Percentiles rank a stretch among this genome's conserved stretches.
phyloP scores from a whole-genome alignment of 176 grass and related monocot species.

The Eremochloa ophiuroides region DNA sequence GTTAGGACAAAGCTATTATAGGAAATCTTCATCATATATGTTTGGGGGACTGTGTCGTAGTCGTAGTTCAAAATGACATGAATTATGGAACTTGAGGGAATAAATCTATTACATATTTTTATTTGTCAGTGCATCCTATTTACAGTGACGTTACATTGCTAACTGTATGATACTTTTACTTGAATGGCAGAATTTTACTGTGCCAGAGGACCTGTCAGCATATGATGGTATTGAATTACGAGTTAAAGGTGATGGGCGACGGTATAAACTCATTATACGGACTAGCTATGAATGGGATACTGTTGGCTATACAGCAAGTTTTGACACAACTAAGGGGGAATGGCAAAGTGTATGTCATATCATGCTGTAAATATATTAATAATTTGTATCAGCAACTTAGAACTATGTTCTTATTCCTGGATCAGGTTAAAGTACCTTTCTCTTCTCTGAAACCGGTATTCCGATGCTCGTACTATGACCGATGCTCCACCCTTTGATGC shows the following conservation, averaged over 20 bases:
- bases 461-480: slow-evolving; percentile 73
- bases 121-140: background rate
- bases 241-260: slow-evolving; percentile 77
- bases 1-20: background rate
- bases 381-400: slow-evolving; percentile 4
- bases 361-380: background rate
- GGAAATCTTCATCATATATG: background rate
- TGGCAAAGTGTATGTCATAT: slow-evolving; percentile 78
- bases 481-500: slow-evolving; percentile 84
- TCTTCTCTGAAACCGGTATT: slow-evolving; percentile 76
- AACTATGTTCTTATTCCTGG: slow-evolving; percentile 14
- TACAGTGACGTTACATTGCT: background rate
- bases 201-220: slow-evolving; percentile 79
- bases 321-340: slow-evolving; percentile 73
- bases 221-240: slow-evolving; percentile 90
- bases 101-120: background rate
- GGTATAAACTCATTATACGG: slow-evolving; percentile 90
- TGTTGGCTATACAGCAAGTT: slow-evolving; percentile 81
- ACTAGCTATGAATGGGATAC: slow-evolving; percentile 89
- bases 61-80: background rate
- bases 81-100: background rate
- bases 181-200: slow-evolving; percentile 72
- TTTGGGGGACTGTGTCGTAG: background rate
- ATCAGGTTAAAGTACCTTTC: slow-evolving; percentile 81
- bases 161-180: slow-evolving; percentile 1